A percentile compares a stretch with the other conserved stretches of the same genome.
Conservation (phyloP, 306 rosid genomes). For the Abrus pulchellus region DNA sequence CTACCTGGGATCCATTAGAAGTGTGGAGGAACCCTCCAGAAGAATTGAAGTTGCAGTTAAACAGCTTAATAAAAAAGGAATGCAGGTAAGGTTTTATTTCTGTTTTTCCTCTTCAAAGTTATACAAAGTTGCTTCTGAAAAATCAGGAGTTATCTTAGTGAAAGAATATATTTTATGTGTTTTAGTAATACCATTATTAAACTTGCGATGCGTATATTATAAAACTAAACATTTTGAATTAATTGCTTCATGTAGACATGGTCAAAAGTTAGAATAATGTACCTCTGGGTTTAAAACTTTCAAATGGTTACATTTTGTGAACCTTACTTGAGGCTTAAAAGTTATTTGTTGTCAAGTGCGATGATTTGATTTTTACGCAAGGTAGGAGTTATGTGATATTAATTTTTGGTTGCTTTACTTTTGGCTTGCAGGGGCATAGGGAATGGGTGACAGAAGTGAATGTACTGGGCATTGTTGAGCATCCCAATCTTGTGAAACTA, state of each 20-base stretch:
- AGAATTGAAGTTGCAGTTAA: constrained; percentile 88
- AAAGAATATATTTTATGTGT: constrained; percentile 11
- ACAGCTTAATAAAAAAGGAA: constrained; percentile 91
- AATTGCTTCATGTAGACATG: constrained; percentile 33
- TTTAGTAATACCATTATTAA: not conserved
- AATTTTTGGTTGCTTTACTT: constrained; percentile 19
- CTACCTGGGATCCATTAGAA: constrained; percentile 72
- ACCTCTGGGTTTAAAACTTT: constrained; percentile 8
- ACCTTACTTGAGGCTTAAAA: constrained; percentile 27
- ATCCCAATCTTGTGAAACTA: constrained; percentile 96
- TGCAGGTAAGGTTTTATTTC: constrained; percentile 69
- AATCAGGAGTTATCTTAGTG: constrained; percentile 5
- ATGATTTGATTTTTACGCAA: constrained; percentile 21
- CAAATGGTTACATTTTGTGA: constrained; percentile 17
- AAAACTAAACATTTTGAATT: constrained; percentile 14
- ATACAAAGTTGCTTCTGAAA: not conserved
- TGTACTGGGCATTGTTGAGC: constrained; percentile 94
- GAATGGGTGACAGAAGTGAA: constrained; percentile 99
- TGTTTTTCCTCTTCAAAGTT: constrained; percentile 22
- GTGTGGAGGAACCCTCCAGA: constrained; percentile 67
- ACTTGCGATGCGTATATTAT: constrained; percentile 1
- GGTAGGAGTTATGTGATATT: constrained; percentile 28
- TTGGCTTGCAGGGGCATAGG: constrained; percentile 80
- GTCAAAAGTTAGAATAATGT: constrained; percentile 36
- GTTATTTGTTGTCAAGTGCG: not conserved